Evolutionary conservation across 2,329 filamentous ascomycete species (phyloP).

Genomic region (Cytospora schulzeri): DNA sequence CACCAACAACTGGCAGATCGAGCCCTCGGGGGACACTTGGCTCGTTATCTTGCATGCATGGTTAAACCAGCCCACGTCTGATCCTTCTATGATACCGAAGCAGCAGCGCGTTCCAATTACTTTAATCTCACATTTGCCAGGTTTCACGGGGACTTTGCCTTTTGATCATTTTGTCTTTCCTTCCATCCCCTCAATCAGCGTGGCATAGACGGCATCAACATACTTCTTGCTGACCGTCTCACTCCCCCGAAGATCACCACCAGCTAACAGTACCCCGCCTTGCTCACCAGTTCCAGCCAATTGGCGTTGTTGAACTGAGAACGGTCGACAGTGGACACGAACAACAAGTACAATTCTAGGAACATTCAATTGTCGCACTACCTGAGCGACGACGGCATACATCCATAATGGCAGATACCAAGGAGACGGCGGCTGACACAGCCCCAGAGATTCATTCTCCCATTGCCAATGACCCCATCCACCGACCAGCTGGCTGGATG

Average conservation of each 20-base stretch:
- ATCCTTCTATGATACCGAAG: background rate
- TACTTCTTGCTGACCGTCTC: background rate
- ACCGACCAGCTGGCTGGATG: conserved; percentile 62
- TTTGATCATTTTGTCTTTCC: background rate
- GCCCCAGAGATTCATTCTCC: conserved; percentile 1
- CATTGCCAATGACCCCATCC: conserved; percentile 11
- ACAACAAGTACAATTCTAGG: background rate
- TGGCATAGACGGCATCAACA: background rate
- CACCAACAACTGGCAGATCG: background rate
- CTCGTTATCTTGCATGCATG: conserved; percentile 1
- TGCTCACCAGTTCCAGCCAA: background rate
- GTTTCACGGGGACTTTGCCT: background rate
- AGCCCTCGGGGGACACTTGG: background rate
- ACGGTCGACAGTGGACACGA: background rate
- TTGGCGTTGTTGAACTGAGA: background rate
- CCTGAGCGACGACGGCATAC: background rate
- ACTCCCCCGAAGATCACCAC: background rate
- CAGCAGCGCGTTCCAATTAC: background rate
- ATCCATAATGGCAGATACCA: conserved; percentile 21
- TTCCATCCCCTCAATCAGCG: background rate
- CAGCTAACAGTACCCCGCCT: background rate
- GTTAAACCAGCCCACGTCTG: background rate
- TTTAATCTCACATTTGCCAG: background rate
- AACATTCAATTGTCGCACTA: background rate
- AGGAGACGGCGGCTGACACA: conserved; percentile 14